Evolutionary conservation across 768 basidiomycete species (phyloP).

Genomic region (Psilocybe sp.): DNA sequence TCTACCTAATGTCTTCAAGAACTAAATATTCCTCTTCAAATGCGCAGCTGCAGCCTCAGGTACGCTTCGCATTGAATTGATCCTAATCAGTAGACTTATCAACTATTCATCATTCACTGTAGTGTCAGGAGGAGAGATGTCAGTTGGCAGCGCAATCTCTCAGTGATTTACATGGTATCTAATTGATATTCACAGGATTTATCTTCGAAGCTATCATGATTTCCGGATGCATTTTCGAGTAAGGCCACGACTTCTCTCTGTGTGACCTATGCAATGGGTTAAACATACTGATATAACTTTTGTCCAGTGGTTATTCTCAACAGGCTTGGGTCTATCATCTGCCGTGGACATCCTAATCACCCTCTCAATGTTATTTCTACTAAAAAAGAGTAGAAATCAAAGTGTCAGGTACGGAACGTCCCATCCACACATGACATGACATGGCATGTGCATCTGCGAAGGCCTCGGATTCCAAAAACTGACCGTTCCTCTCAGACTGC

Average conservation of each 20-base stretch:
- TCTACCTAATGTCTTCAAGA: neutral
- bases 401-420: constrained; percentile 29
- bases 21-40: neutral
- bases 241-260: neutral
- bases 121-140: constrained; percentile 10
- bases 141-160: neutral
- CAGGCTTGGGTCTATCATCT: constrained; percentile 47
- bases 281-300: neutral
- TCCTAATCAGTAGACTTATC: neutral
- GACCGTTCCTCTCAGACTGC: constrained; percentile 27
- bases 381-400: constrained; percentile 32
- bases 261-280: neutral
- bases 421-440: neutral
- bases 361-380: constrained; percentile 36
- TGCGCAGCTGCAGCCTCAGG: constrained; percentile 18
- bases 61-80: constrained; percentile 9
- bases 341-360: constrained; percentile 47
- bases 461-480: neutral
- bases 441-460: neutral
- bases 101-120: neutral
- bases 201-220: constrained; percentile 1
- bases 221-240: constrained; percentile 14
- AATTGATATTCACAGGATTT: constrained; percentile 1
- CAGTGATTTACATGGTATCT: neutral
- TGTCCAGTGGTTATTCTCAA: constrained; percentile 49